Conservation (phyloP, 148 eudicot genomes). For the Hydrangea macrophylla region DNA sequence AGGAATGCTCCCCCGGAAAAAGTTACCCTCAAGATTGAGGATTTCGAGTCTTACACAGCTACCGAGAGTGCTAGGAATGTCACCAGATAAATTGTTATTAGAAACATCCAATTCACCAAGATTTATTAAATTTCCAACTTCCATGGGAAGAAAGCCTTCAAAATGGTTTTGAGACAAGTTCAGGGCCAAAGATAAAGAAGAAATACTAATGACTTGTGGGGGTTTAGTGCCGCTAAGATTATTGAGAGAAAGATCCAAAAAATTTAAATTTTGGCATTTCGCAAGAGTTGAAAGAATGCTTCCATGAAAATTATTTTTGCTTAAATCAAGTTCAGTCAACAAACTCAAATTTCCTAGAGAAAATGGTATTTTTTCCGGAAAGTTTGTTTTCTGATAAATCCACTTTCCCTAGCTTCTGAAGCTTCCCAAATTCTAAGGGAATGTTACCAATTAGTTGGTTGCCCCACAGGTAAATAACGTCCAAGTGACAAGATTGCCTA, state of each 20-base stretch:
- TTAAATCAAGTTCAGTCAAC: slow-evolving; percentile 2
- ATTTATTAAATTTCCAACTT: slow-evolving; percentile 23
- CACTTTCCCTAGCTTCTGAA: not conserved
- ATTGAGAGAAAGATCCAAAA: slow-evolving; percentile 14
- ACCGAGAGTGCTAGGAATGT: slow-evolving; percentile 23
- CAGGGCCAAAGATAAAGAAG: slow-evolving; percentile 1
- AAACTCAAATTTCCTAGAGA: slow-evolving; percentile 35
- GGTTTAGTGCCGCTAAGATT: slow-evolving; percentile 29
- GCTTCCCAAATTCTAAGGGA: slow-evolving; percentile 17
- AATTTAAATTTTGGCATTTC: slow-evolving; percentile 20
- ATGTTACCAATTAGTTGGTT: slow-evolving; percentile 18
- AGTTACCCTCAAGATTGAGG: slow-evolving; percentile 21
- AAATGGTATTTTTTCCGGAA: slow-evolving; percentile 22
- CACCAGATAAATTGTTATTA: slow-evolving; percentile 20
- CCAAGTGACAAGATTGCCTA: slow-evolving; percentile 17
- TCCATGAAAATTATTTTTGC: slow-evolving; percentile 22
- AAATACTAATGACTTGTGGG: slow-evolving; percentile 17
- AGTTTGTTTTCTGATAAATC: slow-evolving; percentile 11
- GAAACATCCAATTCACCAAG: slow-evolving; percentile 16
- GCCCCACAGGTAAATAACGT: not conserved
- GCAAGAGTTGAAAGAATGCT: slow-evolving; percentile 29
- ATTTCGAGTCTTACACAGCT: slow-evolving; percentile 11
- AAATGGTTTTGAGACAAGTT: slow-evolving; percentile 15
- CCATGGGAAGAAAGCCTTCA: slow-evolving; percentile 21
- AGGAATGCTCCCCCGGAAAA: slow-evolving; percentile 32